Evolutionary conservation across 139 green algal genomes (phyloP), one percentile per base, ranked within the genome.

Genomic region (Chlamydomonas schloesseri): DNA sequence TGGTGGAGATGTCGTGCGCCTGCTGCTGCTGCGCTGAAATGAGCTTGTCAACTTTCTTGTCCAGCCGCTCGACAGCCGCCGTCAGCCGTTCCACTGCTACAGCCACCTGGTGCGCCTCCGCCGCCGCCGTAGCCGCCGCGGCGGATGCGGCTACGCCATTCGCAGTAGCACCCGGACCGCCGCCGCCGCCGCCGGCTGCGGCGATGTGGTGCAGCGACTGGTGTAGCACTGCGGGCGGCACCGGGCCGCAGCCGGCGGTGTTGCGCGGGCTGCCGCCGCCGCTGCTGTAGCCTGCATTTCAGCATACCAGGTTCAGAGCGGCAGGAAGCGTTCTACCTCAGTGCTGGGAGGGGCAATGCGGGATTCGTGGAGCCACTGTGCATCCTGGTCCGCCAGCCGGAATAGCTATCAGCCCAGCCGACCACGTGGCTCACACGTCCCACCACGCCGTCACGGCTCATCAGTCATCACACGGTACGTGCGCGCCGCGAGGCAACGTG

Each of bases 81-180:
- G 76, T 37, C 58, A 83, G 28, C 28, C n/a, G 37, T 13, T 73
- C 76, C 14, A 83, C 76, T 11, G 76, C 60, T 28, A 55, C 76
- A 33, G 62, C 76, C 76, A 83, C 76, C 13, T 62, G 53, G 55
- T 70, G 60, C 9, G 73, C 26, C 28, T 33, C n/a, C 10, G 18
- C n/a, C 29, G 65, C 65, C 20, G 57, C 57, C 57, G n/a, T n/a
- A n/a, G n/a, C n/a, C n/a, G n/a, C n/a, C n/a, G n/a, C n/a, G n/a
- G n/a, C n/a, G n/a, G n/a, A n/a, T n/a, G 57, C 23, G 57, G 57
- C 57, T 24, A 24, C 57, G 9, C n/a, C n/a, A n/a, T n/a, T n/a
- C n/a, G 20, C 57, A 3, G 57, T 10, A 2, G 21, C 57, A 26
- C 6, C 70, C 31, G 69, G 18, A 4, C 31, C 33, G 55, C 24